Base-by-base conservation (phyloP, 2,329 filamentous ascomycete genomes). In the Penicillium hesseltinei region DNA sequence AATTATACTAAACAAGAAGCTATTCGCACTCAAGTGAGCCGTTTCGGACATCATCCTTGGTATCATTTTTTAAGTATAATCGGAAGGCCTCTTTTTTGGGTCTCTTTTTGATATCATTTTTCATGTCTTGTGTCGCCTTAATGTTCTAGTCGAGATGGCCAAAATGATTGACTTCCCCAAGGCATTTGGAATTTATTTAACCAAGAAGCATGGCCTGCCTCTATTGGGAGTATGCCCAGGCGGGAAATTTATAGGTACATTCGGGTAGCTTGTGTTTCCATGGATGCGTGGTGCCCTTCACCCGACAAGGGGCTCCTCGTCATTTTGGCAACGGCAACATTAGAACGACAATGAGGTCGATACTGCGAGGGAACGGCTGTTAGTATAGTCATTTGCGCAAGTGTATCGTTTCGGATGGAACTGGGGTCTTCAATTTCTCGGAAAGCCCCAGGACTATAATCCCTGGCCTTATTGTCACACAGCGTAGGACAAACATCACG, bases 261-360 rank as follows among this genome's bases (percentile, higher is more conserved):
- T 72, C 80, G 92, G 15, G 70, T 97, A 36, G 96, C 91, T 75
- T 97, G 96, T 75, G 91, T 91, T 1, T 91, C 92, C 13, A 88
- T 92, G 74, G 80, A 84, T n/a, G 88, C 88, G 78, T 96, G 5
- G 82, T 81, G 25, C 74, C 75, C 5, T 84, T 86, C 61, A 86
- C 84, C 7, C 76, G 83, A 10, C 81, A 85, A 35, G 23, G 91
- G 88, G 0, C 82, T 91, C 21, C 82, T 82, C 6, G 5, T 35
- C 80, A 25, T 97, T 96, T 73, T 96, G 90, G 87, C 80, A 82
- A 62, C 86, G 94, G 65, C 90, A 87, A 78, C 81, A 84, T 51
- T 55, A 71, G 49, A 65, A 69, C 44, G 62, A 69, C 9, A 60
- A 60, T 19, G 56, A 64, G 33, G 19, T 49, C 19, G 19, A 33